phyloP scores from a whole-genome alignment of 169 alveolate genomes.

The Plasmodium gonderi region DNA sequence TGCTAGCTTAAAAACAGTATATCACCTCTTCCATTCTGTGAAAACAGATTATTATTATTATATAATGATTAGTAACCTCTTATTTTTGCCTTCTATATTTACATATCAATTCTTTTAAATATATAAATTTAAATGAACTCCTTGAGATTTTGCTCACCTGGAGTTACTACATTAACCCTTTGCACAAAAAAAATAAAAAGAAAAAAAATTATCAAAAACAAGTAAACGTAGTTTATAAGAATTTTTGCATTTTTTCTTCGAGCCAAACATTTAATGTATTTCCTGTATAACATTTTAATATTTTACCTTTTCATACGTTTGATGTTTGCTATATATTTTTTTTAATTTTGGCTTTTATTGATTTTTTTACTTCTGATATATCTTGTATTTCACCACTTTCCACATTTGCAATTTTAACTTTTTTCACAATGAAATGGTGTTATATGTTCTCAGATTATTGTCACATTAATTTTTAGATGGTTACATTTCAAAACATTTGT shows the following conservation, averaged over 20 bases:
- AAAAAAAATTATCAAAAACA: background rate
- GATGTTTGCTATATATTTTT: too few species aligned
- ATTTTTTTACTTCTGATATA: background rate
- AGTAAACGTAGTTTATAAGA: background rate
- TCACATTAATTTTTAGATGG: background rate
- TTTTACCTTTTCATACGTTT: background rate
- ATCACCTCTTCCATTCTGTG: background rate
- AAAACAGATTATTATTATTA: background rate
- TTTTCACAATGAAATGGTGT: background rate
- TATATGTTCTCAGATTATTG: background rate
- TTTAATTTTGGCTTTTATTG: too few species aligned
- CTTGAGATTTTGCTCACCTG: background rate
- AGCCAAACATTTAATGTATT: background rate
- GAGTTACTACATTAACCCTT: background rate
- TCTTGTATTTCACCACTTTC: background rate
- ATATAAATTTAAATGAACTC: background rate
- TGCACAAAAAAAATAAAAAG: too few species aligned
- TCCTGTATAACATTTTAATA: background rate
- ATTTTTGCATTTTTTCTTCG: background rate
- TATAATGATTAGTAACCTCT: background rate
- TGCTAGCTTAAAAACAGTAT: background rate
- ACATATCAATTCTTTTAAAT: background rate
- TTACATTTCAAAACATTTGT: background rate
- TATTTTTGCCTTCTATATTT: background rate
- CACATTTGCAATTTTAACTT: background rate